Evolutionary conservation across 169 alveolate species (phyloP), one percentile per base, ranked within the genome.

Genomic region (Plasmodium knowlesi): DNA sequence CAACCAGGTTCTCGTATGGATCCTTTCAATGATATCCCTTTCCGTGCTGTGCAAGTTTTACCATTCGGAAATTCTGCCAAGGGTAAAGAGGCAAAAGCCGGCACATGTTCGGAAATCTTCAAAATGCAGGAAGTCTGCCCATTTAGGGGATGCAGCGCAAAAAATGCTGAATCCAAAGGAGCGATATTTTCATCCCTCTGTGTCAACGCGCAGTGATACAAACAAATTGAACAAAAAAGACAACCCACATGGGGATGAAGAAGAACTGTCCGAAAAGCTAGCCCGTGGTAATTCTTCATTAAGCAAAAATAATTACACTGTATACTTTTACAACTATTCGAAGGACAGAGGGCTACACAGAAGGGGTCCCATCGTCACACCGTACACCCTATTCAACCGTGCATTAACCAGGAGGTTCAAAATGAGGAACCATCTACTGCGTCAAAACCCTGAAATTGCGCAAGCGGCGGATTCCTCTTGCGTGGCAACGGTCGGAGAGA

Each of bases 1-100:
- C 30, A 89, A 89, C 30, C 94, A 89, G 53, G 41, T 89, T 19
- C 83, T 79, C 30, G 22, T 89, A 57, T 43, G 82, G 71, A 61
- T 37, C 25, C 37, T 89, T 19, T 30, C 82, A 43, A 14, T 89
- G 10, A 79, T 89, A 37, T 89, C 94, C 5, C 30, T 50, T 10
- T 89, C 90, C 22, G 82, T 89, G n/a, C 16, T 89, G 50, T 89
- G 94, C 78, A 89, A 89, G 50, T 8, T 89, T 10, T 89, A 37
- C 16, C 83, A 76, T 19, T 76, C 37, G 37, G 76, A 67, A 67
- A 67, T 67, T 67, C 32, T 67, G 16, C 76, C 76, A 41, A 79
- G 32, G 50, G 22, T 5, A 12, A 22, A 16, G 9, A 19, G 9
- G 25, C 25, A 12, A 0, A 22, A 76, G 34, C 30, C 22, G 22